Evolutionary conservation across 2,329 filamentous ascomycete species (phyloP).

Genomic region (Aureobasidium leucospermi): DNA sequence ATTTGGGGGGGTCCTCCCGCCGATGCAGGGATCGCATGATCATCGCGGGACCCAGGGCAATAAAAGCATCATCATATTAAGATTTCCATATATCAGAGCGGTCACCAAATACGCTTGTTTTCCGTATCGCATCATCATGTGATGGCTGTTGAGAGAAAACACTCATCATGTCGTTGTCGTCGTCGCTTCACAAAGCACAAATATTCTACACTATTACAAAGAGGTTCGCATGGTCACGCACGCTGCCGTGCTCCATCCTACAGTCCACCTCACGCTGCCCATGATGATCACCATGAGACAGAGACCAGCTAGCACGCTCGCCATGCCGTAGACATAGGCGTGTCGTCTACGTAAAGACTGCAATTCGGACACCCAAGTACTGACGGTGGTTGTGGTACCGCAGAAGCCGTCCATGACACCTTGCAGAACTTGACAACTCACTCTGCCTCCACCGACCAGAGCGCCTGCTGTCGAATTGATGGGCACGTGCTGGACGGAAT

Average conservation of each 20-base stretch:
- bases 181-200: not conserved
- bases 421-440: constrained; percentile 40
- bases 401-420: constrained; percentile 44
- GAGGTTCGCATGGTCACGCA: constrained; percentile 26
- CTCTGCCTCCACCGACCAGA: constrained; percentile 31
- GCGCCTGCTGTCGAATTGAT: constrained; percentile 28
- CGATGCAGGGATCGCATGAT: constrained; percentile 4
- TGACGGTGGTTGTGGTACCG: constrained; percentile 41
- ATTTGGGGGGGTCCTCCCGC: not conserved
- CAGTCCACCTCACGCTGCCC: constrained; percentile 66
- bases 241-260: constrained; percentile 32
- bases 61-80: not conserved
- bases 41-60: not conserved
- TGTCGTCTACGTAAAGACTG: constrained; percentile 36
- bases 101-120: not conserved
- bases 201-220: not conserved
- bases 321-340: constrained; percentile 61
- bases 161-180: not conserved
- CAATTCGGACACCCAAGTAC: constrained; percentile 42
- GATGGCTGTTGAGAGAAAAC: not conserved
- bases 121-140: not conserved
- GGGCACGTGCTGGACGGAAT: constrained; percentile 64
- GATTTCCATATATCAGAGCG: not conserved
- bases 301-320: constrained; percentile 54
- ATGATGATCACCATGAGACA: constrained; percentile 60